Conservation (phyloP, 495 filamentous ascomycete genomes). For the Tuber microsphaerosporum region DNA sequence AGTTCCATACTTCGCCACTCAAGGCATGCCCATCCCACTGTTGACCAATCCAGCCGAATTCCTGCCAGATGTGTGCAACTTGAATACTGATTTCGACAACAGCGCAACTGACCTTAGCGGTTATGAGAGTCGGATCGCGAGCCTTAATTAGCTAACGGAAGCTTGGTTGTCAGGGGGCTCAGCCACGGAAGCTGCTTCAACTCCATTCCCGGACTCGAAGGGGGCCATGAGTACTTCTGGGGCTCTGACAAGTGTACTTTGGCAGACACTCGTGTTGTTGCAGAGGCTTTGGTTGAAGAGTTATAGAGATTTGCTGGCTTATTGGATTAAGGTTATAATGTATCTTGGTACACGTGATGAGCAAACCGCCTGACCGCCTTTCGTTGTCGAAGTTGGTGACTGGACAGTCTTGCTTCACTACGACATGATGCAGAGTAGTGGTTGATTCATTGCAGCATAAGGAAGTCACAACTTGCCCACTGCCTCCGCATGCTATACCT, state of each 20-base stretch:
- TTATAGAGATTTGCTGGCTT: conserved; percentile 72
- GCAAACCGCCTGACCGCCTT: too few relatives aligned
- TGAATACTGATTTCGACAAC: conserved; percentile 59
- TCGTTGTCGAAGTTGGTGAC: too few relatives aligned
- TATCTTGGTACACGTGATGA: conserved; percentile 69
- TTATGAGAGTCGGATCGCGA: conserved; percentile 26
- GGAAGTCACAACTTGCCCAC: too few relatives aligned
- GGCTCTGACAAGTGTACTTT: not conserved
- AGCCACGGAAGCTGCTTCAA: conserved; percentile 3
- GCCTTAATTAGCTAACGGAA: conserved; percentile 40
- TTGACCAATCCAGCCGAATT: conserved; percentile 73
- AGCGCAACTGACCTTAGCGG: conserved; percentile 43
- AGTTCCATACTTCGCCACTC: conserved; percentile 52
- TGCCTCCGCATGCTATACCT: too few relatives aligned
- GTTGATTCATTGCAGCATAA: too few relatives aligned
- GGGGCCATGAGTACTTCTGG: not conserved
- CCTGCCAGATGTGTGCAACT: conserved; percentile 66
- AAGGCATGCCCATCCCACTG: conserved; percentile 55
- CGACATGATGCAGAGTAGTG: too few relatives aligned
- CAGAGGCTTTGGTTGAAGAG: conserved; percentile 71
- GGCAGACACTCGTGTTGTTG: conserved; percentile 49
- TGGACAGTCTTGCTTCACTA: too few relatives aligned
- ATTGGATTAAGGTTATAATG: conserved; percentile 75
- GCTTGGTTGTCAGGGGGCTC: conserved; percentile 43
- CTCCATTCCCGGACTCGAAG: conserved; percentile 15